Percentiles rank a stretch among this genome's conserved stretches.
phyloP scores from a whole-genome alignment of 352 stramenopile genomes.

The Globisporangium barbulae region DNA sequence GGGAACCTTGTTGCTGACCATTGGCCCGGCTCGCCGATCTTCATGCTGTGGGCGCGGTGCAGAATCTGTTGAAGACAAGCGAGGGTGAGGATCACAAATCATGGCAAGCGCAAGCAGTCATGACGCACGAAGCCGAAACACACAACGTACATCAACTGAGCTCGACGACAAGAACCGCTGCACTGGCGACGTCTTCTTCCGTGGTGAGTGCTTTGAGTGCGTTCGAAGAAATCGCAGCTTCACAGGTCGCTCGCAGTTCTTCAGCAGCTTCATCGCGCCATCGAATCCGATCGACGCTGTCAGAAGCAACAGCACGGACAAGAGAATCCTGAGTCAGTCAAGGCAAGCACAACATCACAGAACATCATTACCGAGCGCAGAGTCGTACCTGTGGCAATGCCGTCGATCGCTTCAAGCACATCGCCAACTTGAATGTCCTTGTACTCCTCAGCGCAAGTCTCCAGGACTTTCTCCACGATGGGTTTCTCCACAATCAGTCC shows the following conservation, averaged over 20 bases:
- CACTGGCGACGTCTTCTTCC: slow-evolving; percentile 6
- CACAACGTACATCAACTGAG: slow-evolving; percentile 39
- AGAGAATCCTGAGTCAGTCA: neutral
- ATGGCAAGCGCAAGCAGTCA: neutral
- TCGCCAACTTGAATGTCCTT: slow-evolving; percentile 51
- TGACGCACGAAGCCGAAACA: neutral
- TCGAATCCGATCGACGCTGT: slow-evolving; percentile 59
- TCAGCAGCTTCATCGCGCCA: slow-evolving; percentile 48
- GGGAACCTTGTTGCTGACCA: slow-evolving; percentile 62
- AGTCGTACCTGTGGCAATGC: slow-evolving; percentile 53
- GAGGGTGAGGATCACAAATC: neutral
- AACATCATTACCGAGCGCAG: neutral
- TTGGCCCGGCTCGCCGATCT: slow-evolving; percentile 61
- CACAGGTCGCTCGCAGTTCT: slow-evolving; percentile 53
- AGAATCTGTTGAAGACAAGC: slow-evolving; percentile 47
- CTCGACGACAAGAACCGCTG: slow-evolving; percentile 23
- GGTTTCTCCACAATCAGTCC: slow-evolving; percentile 21
- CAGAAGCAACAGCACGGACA: slow-evolving; percentile 10
- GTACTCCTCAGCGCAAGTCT: slow-evolving; percentile 34
- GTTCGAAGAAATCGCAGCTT: slow-evolving; percentile 58
- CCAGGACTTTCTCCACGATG: slow-evolving; percentile 45
- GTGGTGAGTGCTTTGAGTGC: slow-evolving; percentile 10
- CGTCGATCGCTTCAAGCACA: slow-evolving; percentile 68
- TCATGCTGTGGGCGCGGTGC: slow-evolving; percentile 53
- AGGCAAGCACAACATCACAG: neutral